A percentile compares a stretch with the other conserved stretches of the same genome.
Evolutionary conservation across 148 eudicot species (phyloP).

Genomic region (Camellia granthamiana): DNA sequence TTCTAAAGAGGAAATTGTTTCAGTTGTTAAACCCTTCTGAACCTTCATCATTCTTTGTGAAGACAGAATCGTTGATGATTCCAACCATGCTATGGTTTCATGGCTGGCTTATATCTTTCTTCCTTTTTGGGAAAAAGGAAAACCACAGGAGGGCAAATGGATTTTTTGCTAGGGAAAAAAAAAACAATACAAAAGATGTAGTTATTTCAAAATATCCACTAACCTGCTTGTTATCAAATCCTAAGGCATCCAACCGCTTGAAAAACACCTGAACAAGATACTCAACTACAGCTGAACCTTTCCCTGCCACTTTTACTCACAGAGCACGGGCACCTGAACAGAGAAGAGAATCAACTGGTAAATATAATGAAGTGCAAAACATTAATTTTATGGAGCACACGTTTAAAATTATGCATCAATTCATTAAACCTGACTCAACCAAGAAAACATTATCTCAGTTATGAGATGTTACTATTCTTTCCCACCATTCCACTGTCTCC

Average conservation of each 20-base stretch:
- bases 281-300: conserved; percentile 67
- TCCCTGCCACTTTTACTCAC: conserved; percentile 78
- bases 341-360: conserved; percentile 10
- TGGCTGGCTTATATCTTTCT: no score
- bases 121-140: no score
- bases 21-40: no score
- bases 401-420: background rate
- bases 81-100: no score
- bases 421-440: background rate
- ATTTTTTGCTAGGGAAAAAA: no score
- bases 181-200: background rate
- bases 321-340: conserved; percentile 83
- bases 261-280: conserved; percentile 78
- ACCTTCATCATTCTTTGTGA: no score
- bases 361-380: background rate
- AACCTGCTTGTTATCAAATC: conserved; percentile 81
- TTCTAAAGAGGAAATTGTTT: no score
- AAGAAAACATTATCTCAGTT: background rate
- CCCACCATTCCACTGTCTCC: no score
- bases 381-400: background rate
- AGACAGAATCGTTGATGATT: no score
- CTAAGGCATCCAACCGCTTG: conserved; percentile 78
- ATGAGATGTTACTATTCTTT: background rate
- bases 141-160: no score
- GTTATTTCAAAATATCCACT: conserved; percentile 14